Conservation (phyloP, 306 rosid genomes). For the Crotalaria pallida region DNA sequence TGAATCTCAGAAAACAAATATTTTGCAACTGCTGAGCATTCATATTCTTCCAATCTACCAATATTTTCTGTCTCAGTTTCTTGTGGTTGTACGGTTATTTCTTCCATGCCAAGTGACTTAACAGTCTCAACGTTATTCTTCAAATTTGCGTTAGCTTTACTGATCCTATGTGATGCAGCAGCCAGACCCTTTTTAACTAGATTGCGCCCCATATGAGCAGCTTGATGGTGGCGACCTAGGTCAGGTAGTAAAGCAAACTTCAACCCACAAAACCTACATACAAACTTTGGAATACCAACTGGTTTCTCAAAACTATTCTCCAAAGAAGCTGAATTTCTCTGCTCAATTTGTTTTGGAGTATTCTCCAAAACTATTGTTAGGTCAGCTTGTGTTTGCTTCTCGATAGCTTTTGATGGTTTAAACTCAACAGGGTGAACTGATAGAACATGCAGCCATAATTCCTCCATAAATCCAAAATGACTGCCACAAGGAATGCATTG, state of each 20-base stretch:
- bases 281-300: conserved; percentile 44
- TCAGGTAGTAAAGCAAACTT: conserved; percentile 82
- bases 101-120: conserved; percentile 39
- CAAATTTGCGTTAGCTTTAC: conserved; percentile 48
- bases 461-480: conserved; percentile 66
- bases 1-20: conserved; percentile 65
- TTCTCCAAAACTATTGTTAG: conserved; percentile 33
- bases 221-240: conserved; percentile 92
- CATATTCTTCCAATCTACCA: conserved; percentile 45
- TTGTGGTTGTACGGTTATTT: conserved; percentile 26
- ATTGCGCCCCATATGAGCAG: conserved; percentile 77
- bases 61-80: conserved; percentile 42
- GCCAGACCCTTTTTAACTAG: conserved; percentile 45
- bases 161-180: conserved; percentile 53
- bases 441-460: conserved; percentile 74
- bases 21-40: conserved; percentile 59
- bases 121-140: conserved; percentile 58
- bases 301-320: conserved; percentile 41
- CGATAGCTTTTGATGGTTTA: conserved; percentile 42
- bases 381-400: conserved; percentile 33
- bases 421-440: conserved; percentile 55
- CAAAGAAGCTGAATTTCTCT: conserved; percentile 39
- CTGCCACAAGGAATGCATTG: conserved; percentile 84
- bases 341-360: conserved; percentile 40
- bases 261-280: conserved; percentile 77